A percentile compares a stretch with the other conserved stretches of the same genome.
phyloP scores from a whole-genome alignment of 768 basidiomycete species.

The Saitozyma podzolica region DNA sequence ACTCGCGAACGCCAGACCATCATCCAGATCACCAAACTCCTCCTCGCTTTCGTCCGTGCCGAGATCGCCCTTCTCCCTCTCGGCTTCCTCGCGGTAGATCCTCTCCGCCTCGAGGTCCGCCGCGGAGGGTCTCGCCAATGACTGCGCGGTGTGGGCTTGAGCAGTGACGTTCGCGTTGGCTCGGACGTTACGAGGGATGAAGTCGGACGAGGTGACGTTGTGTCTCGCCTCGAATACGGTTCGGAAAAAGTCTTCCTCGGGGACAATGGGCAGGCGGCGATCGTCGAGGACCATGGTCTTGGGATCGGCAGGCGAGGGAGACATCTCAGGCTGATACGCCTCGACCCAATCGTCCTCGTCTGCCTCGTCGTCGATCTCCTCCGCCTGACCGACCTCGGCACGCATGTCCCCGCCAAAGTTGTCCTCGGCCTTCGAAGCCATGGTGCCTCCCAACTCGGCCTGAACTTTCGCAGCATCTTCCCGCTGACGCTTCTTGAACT shows the following conservation, averaged over 20 bases:
- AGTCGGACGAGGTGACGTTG: conserved; percentile 77
- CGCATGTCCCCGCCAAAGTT: conserved; percentile 55
- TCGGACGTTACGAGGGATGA: conserved; percentile 69
- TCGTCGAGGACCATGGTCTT: conserved; percentile 72
- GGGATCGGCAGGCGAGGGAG: conserved; percentile 72
- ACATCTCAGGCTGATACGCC: conserved; percentile 81
- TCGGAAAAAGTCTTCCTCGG: conserved; percentile 55
- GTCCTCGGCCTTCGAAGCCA: conserved; percentile 64
- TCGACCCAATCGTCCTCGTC: conserved; percentile 58
- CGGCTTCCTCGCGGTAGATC: conserved; percentile 68
- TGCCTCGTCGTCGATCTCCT: conserved; percentile 59
- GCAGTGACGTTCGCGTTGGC: conserved; percentile 52
- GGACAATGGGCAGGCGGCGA: conserved; percentile 73
- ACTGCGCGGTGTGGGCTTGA: conserved; percentile 40
- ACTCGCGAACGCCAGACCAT: conserved; percentile 66
- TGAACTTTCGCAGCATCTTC: conserved; percentile 94
- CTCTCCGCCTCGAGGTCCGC: conserved; percentile 81
- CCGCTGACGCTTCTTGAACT: conserved; percentile 89
- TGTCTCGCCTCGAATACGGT: conserved; percentile 68
- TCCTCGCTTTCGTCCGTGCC: conserved; percentile 40
- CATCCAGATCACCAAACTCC: conserved; percentile 73
- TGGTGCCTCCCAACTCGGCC: conserved; percentile 66
- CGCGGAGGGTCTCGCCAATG: conserved; percentile 59
- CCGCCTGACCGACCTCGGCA: conserved; percentile 48
- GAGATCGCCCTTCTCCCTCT: conserved; percentile 30